Base-by-base conservation (phyloP, 495 filamentous ascomycete genomes). In the Aspergillus ellipticus region DNA sequence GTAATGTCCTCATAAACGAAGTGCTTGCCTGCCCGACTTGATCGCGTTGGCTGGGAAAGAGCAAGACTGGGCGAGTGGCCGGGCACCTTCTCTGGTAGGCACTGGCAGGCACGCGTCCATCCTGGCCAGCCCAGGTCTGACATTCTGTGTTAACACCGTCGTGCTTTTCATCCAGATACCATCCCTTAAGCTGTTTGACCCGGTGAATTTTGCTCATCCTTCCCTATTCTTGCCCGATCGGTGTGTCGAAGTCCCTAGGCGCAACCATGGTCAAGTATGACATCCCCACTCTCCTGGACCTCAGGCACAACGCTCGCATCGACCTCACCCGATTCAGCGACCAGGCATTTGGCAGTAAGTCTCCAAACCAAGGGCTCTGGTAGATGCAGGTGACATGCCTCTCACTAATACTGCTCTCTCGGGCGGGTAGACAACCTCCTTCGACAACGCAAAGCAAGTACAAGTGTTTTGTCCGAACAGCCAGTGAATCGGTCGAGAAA, bases 181-280 rank as follows among this genome's bases (percentile, higher is more conserved):
- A n/a, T n/a, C n/a, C n/a, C n/a, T n/a, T n/a, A n/a, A n/a, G n/a
- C n/a, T n/a, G 17, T 47, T 49, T 9, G 10, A 53, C 11, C 35
- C n/a, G 35, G 35, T 39, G 35, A n/a, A 13, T n/a, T 39, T 39
- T n/a, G 35, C 35, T 5, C 35, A 39, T 39, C 35, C 13, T 39
- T 39, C 35, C 35, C 50, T 46, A 35, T 37, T n/a, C 13, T 39
- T 37, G 4, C 17, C n/a, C 35, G 10, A 19, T 29, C 15, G 6
- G 29, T 26, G 39, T 49, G n/a, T 33, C 20, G n/a, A n/a, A 24
- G 3, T 42, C 13, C 35, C 35, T 39, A 39, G 10, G 35, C 13
- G 13, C 35, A 39, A 55, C n/a, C 57, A 71, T 66, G 52, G 66
- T 66, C 61, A 75, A 62, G 62, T 78, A 78, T 60, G 66, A 63